Base-by-base conservation (phyloP, 805 yeast genomes). In the Isabelozyma pseudorhagii region DNA sequence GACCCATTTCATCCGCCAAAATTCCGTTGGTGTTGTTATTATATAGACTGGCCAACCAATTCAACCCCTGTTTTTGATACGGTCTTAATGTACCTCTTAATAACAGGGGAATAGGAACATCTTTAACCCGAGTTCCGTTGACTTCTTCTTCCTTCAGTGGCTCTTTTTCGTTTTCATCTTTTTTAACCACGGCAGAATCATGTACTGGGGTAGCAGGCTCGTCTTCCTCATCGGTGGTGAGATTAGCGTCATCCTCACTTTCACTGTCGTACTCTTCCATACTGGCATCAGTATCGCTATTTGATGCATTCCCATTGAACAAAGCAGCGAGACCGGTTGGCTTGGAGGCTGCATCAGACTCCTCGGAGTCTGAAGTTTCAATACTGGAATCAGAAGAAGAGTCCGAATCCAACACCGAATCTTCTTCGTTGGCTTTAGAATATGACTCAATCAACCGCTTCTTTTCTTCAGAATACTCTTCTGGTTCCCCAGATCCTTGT, bases 1-100 rank as follows among this genome's bases (percentile, higher is more conserved):
- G 77, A 48, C 99, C 99, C 99, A 94, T 94, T 65, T 94, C 99
- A 68, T 94, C 99, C 1, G 99, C 99, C 44, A 94, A 77, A 46
- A 94, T 94, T 54, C 99, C 99, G 66, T 94, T 94, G 5, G 98
- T 94, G 49, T 88, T 83, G 61, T 89, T 89, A 64, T 89, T 89
- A 71, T 92, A 93, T 50, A 94, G 72, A 43, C 97, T 90, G 1
- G 97, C 98, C 45, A 94, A 72, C 99, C 99, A 94, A 57, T 94
- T 96, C 38, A 94, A 76, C 52, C 99, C 99, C 66, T 90, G 96
- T 50, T 91, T 93, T 65, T 94, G 99, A 60, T 94, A 94, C 8
- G 83, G 89, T 64, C 99, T 83, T 46, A 94, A 72, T 0, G 83
- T 81, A 27, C 98, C 99, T 53, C 91, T 78, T 25, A 94, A 71